Conservation (phyloP, 768 basidiomycete genomes). For the Lactarius tabidus region DNA sequence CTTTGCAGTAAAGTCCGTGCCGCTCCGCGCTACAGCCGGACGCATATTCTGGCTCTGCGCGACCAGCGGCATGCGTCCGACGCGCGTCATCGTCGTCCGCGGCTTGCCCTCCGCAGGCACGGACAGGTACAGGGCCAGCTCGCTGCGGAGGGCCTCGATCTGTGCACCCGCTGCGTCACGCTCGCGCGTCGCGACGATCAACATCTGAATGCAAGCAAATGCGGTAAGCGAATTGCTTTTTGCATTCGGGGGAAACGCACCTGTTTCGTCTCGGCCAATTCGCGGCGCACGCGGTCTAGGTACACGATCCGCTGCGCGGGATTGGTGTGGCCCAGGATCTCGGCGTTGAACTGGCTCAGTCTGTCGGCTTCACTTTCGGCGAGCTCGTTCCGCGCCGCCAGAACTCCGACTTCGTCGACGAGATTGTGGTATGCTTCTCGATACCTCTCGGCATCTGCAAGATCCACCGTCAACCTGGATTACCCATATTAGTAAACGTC, state of each 20-base stretch:
- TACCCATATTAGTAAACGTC: neutral
- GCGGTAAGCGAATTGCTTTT: neutral
- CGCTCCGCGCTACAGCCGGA: neutral
- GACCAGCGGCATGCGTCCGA: conserved; percentile 31
- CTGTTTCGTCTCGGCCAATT: conserved; percentile 77
- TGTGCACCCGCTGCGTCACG: conserved; percentile 31
- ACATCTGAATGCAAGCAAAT: conserved; percentile 26
- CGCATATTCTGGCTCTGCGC: conserved; percentile 26
- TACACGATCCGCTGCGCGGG: conserved; percentile 84
- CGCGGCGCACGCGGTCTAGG: conserved; percentile 76
- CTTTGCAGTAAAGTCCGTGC: conserved; percentile 10
- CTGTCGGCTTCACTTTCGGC: conserved; percentile 75
- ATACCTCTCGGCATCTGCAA: conserved; percentile 59
- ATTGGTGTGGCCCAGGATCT: conserved; percentile 81
- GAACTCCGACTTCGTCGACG: conserved; percentile 55
- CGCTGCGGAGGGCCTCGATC: conserved; percentile 33
- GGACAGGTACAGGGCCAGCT: conserved; percentile 36
- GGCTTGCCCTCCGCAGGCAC: conserved; percentile 32
- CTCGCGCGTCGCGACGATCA: conserved; percentile 33
- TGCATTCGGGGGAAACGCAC: conserved; percentile 40
- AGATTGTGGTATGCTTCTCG: conserved; percentile 68
- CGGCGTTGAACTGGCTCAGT: conserved; percentile 79
- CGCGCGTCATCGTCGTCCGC: conserved; percentile 34
- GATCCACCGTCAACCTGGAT: conserved; percentile 45
- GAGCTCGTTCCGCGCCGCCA: conserved; percentile 66